Percentiles rank a stretch among this genome's conserved stretches.
These are phyloP conservation scores for Lentinula lateritia DNA, from an alignment of 768 basidiomycete species.

Conservation along the genomic window DNA sequence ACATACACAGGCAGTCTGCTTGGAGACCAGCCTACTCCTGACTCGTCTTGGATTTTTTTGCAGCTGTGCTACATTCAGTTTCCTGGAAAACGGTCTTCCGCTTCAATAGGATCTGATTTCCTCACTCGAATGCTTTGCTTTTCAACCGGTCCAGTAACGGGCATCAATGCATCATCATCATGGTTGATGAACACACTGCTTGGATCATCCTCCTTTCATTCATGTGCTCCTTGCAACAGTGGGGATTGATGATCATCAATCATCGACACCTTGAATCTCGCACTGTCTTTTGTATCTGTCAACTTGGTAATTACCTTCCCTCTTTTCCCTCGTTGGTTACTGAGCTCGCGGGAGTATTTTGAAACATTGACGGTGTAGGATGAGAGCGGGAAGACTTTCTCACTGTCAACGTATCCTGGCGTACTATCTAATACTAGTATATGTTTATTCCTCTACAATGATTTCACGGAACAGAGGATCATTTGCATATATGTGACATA, in stretches of 20 bases:
- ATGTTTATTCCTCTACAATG: neutral
- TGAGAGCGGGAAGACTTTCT: conserved; percentile 35
- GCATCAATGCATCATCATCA: conserved; percentile 50
- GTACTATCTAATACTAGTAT: no score
- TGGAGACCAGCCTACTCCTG: conserved; percentile 43
- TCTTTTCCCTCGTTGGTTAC: conserved; percentile 42
- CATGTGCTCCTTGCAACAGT: conserved; percentile 58
- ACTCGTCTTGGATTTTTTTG: conserved; percentile 67
- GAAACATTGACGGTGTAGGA: conserved; percentile 56
- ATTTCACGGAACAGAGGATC: conserved; percentile 45
- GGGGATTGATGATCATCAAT: conserved; percentile 44
- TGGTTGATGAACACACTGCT: conserved; percentile 46
- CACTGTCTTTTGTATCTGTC: conserved; percentile 46
- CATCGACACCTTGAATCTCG: conserved; percentile 23
- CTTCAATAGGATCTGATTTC: neutral
- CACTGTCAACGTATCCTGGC: no score
- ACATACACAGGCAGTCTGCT: conserved; percentile 39
- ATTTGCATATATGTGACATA: conserved; percentile 75
- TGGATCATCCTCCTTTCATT: conserved; percentile 46
- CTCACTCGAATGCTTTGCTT: neutral
- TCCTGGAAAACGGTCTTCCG: conserved; percentile 40
- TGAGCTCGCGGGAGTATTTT: conserved; percentile 60
- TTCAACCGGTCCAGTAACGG: conserved; percentile 55
- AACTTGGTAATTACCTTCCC: conserved; percentile 28
- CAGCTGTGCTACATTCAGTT: conserved; percentile 56